phyloP scores from a whole-genome alignment of 2,329 filamentous ascomycete genomes.

The Herpotrichia juniperi region DNA sequence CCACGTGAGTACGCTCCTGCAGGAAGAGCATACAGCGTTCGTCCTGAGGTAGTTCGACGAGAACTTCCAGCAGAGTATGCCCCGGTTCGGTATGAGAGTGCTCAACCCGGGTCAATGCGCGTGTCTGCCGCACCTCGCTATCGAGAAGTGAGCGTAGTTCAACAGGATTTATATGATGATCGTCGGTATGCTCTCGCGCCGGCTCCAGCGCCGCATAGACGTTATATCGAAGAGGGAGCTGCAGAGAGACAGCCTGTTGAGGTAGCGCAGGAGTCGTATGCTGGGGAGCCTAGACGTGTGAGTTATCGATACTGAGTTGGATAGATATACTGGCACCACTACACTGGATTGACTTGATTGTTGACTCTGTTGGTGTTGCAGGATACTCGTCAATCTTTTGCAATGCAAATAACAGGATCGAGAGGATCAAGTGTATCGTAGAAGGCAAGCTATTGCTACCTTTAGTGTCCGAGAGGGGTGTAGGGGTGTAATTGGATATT shows the following conservation, averaged over 20 bases:
- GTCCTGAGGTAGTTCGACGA: conserved; percentile 43
- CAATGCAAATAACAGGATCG: background rate
- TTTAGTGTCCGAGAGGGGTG: background rate
- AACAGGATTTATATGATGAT: conserved; percentile 39
- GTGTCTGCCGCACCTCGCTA: conserved; percentile 43
- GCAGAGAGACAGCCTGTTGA: conserved; percentile 30
- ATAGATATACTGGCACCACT: background rate
- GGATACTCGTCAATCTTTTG: background rate
- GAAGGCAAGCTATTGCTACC: background rate
- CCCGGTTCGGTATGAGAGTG: conserved; percentile 44
- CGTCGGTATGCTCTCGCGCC: conserved; percentile 37
- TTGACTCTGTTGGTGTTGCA: background rate
- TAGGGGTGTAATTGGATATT: background rate
- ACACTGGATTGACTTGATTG: background rate
- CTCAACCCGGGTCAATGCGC: conserved; percentile 46
- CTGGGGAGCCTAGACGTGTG: conserved; percentile 37
- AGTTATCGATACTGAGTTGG: conserved; percentile 42
- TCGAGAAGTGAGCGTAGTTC: conserved; percentile 50
- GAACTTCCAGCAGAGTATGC: conserved; percentile 42
- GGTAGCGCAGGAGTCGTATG: conserved; percentile 33
- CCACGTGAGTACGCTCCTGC: conserved; percentile 39
- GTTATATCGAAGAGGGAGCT: conserved; percentile 50
- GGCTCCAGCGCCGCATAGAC: conserved; percentile 28
- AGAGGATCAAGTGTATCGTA: too few species aligned
- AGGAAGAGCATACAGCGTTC: conserved; percentile 45